Conservation (phyloP, 2,329 filamentous ascomycete species). For the Fusarium mexicanum region DNA sequence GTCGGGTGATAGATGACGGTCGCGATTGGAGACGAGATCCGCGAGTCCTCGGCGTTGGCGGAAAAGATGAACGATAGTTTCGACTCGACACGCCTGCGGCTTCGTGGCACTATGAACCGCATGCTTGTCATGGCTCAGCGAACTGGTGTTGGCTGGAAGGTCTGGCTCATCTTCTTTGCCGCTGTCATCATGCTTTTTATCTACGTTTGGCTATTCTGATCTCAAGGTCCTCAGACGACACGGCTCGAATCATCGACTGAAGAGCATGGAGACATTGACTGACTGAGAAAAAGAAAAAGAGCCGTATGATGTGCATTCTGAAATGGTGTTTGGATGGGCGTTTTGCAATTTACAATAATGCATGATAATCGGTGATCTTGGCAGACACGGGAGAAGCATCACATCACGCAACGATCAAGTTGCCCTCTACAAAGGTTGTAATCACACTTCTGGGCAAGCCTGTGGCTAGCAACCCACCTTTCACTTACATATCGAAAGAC, state of each 20-base stretch:
- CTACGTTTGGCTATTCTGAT: constrained; percentile 90
- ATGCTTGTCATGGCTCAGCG: constrained; percentile 96
- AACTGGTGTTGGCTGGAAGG: constrained; percentile 95
- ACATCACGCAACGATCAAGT: constrained; percentile 25
- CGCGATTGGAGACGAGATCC: constrained; percentile 94
- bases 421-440: constrained; percentile 34
- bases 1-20: constrained; percentile 74
- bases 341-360: constrained; percentile 24
- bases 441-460: constrained; percentile 28
- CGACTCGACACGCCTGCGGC: constrained; percentile 80
- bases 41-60: constrained; percentile 85
- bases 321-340: constrained; percentile 39
- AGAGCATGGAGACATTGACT: neutral
- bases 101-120: constrained; percentile 93
- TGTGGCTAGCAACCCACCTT: constrained; percentile 12
- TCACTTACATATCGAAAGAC: neutral
- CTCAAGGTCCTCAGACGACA: neutral
- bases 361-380: constrained; percentile 21
- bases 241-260: neutral
- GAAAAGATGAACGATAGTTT: constrained; percentile 98
- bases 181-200: constrained; percentile 84
- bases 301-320: constrained; percentile 32
- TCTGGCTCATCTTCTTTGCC: constrained; percentile 90
- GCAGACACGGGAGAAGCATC: constrained; percentile 21
- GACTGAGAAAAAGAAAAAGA: constrained; percentile 2